Evolutionary conservation across 352 stramenopile genomes (phyloP), one percentile per base, ranked within the genome.

Genomic region (Pythium myriotylum): DNA sequence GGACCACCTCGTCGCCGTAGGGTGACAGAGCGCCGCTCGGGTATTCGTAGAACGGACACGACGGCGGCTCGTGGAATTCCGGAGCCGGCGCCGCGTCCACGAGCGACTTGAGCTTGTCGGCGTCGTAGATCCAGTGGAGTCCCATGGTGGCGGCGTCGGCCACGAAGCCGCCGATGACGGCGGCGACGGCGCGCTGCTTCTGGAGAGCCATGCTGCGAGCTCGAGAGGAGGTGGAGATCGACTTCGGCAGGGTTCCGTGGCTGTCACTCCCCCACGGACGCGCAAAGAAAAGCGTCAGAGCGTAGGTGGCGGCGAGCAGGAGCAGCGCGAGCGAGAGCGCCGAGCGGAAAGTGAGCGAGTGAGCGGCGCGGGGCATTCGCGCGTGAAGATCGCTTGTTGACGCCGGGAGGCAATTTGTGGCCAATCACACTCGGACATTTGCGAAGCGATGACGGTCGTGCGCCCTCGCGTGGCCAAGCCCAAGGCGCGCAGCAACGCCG

Each of bases 41-140:
- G 63, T 88, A 85, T 59, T 62, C 64, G 68, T 91, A 91, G 68
- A 84, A 91, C 49, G 78, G 80, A 51, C 75, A 86, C 24, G 75
- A 58, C 37, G 81, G 81, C 49, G 81, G 79, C 46, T 80, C 68
- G 41, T 84, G 77, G 56, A 91, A 89, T 51, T 88, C 79, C 3
- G 73, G 43, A 20, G 26, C 42, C 48, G 61, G 35, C 50, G 63
- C 32, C 49, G 72, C 65, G 26, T 49, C 57, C 19, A 72, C 66
- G 27, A 84, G 76, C 48, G 62, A 20, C 26, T 66, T 48, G 49
- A 88, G 71, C 69, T 85, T 77, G 40, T 69, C 66, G 22, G 23
- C 62, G 65, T 90, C 78, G 67, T 90, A 90, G 77, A 90, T 88
- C 81, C 81, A 90, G 69, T 90, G 81, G 29, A 90, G 75, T 0